A percentile compares a stretch with the other conserved stretches of the same genome.
Conservation (phyloP, 331 rosid species). For the Erythrophleum ivorense region DNA sequence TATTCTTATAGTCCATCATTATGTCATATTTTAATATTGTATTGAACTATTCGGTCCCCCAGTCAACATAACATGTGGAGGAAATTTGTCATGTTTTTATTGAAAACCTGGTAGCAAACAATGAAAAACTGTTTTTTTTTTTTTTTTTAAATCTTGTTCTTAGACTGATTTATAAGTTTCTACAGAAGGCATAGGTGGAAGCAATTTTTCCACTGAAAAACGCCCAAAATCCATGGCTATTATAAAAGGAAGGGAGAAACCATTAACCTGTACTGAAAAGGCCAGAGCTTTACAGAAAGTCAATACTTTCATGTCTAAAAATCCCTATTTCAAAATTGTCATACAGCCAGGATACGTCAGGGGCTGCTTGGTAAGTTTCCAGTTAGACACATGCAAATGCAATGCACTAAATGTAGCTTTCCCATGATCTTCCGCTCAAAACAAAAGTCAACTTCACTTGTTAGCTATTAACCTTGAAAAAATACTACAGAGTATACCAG, state of each 20-base stretch:
- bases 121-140: background rate
- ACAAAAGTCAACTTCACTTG: background rate
- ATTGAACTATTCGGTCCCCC: background rate
- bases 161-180: background rate
- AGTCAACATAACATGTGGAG: background rate
- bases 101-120: no score
- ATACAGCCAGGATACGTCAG: background rate
- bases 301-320: constrained; percentile 6
- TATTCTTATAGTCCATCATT: background rate
- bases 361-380: background rate
- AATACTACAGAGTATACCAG: constrained; percentile 2
- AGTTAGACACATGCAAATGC: background rate
- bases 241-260: background rate
- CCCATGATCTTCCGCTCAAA: background rate
- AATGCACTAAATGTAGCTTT: no score
- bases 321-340: constrained; percentile 15
- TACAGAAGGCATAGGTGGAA: background rate
- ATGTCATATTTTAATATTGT: background rate
- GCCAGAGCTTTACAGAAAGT: constrained; percentile 4
- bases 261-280: background rate
- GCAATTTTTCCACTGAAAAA: background rate
- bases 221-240: background rate
- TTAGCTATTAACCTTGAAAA: background rate
- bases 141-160: background rate
- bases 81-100: no score